phyloP scores from a whole-genome alignment of 345 rosid species.

The Brassica incana region DNA sequence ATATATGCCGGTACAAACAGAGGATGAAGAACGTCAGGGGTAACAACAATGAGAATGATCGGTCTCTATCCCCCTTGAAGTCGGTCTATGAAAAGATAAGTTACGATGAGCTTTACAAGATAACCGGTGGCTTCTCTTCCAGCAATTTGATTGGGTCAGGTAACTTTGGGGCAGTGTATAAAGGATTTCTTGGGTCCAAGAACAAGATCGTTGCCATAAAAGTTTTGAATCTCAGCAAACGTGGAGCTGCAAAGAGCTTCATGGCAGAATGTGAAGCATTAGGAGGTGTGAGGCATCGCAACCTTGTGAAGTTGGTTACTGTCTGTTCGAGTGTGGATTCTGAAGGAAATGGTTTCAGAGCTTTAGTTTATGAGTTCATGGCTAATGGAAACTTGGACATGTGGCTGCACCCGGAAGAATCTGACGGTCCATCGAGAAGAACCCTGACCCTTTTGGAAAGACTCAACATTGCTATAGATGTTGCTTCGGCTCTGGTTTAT shows the following conservation, averaged over 20 bases:
- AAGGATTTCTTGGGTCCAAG: neutral
- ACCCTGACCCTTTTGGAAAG: neutral
- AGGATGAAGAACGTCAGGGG: neutral
- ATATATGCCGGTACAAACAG: constrained; percentile 26
- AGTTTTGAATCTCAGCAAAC: constrained; percentile 42
- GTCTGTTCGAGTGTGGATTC: constrained; percentile 40
- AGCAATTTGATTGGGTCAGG: constrained; percentile 34
- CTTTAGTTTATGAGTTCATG: constrained; percentile 35
- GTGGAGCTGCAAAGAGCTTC: constrained; percentile 49
- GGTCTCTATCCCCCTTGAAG: neutral
- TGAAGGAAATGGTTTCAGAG: constrained; percentile 33
- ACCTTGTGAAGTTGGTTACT: constrained; percentile 46
- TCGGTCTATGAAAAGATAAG: constrained; percentile 15
- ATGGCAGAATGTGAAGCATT: constrained; percentile 50
- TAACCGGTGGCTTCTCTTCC: constrained; percentile 36
- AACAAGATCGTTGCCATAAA: constrained; percentile 30
- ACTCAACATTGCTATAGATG: neutral
- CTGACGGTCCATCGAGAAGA: neutral
- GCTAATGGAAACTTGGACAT: constrained; percentile 30
- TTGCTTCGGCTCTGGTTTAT: constrained; percentile 2
- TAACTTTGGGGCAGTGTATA: constrained; percentile 1
- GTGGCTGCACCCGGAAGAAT: constrained; percentile 25
- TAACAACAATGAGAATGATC: neutral
- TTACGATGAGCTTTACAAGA: constrained; percentile 28
- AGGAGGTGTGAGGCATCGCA: constrained; percentile 39